Base-by-base conservation (phyloP, 208 protist species). In the Leishmania mexicana region DNA sequence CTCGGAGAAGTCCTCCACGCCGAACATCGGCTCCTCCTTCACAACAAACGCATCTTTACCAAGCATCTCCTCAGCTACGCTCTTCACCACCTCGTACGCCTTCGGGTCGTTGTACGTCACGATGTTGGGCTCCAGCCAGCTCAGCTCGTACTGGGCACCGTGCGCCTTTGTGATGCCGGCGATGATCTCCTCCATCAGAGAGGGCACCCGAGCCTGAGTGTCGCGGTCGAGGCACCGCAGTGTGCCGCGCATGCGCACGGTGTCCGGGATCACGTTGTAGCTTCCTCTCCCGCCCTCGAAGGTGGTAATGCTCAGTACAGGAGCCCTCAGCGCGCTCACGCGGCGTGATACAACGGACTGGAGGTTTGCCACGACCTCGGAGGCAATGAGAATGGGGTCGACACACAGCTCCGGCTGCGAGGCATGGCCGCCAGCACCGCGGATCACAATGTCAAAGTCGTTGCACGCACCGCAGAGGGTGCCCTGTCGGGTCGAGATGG, bases 71-170 rank as follows among this genome's bases (percentile, higher is more conserved):
- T 85, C 70, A 19, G 90, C 89, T 45, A 84, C 87, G 49, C 70
- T 76, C 79, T 81, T 84, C 17, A 86, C 88, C 64, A 94, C 76
- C 19, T 91, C 89, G 76, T 91, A 95, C 35, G 92, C 92, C 77
- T 85, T 84, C 19, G 87, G 80, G 60, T 95, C 89, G 71, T 95
- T 95, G 83, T 87, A 93, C n/a, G 92, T 95, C 47, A 95, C 86
- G 47, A 95, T 95, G 77, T 96, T 95, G 28, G 92, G 93, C 85
- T 92, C 90, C 79, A 96, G 84, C 92, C 92, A 96, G 65, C 80
- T 94, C 82, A 96, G 62, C 64, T 88, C 87, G 54, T 90, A 83
- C 49, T 90, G 54, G 15, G 93, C 93, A 24, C 88, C 87, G 67
- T 96, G 91, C 5, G 91, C 91, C 72, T 84, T 87, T 3, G 91